Conservation (phyloP, 2,329 filamentous ascomycete genomes). For the Fusarium nodosum region DNA sequence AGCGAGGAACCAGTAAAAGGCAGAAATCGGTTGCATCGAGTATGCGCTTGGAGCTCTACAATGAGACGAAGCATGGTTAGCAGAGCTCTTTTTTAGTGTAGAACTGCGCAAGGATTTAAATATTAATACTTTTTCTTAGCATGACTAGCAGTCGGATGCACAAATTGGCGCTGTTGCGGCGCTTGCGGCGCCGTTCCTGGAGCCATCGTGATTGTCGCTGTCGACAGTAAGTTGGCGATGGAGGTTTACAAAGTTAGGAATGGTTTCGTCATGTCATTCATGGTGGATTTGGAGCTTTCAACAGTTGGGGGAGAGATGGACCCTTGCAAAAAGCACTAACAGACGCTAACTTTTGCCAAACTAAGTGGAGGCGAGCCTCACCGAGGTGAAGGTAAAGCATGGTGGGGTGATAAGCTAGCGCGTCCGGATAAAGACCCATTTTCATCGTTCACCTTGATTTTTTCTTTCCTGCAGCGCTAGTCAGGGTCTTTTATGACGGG, state of each 20-base stretch:
- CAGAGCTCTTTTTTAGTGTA: conserved; percentile 10
- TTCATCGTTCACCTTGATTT: conserved; percentile 53
- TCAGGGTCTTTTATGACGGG: conserved; percentile 31
- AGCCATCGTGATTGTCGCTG: conserved; percentile 56
- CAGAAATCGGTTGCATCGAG: conserved; percentile 77
- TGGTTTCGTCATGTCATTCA: conserved; percentile 48
- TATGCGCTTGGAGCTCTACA: conserved; percentile 65
- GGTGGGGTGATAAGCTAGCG: conserved; percentile 40
- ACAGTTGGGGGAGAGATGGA: conserved; percentile 45
- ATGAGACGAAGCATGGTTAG: conserved; percentile 24
- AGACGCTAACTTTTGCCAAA: conserved; percentile 20
- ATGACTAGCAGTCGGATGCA: conserved; percentile 64
- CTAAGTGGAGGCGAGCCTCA: conserved; percentile 32
- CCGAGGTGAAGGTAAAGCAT: conserved; percentile 36
- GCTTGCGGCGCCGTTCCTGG: conserved; percentile 52
- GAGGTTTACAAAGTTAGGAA: conserved; percentile 42
- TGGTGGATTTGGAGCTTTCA: conserved; percentile 48
- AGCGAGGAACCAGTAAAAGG: conserved; percentile 83
- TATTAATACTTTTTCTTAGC: conserved; percentile 64
- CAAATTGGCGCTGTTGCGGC: conserved; percentile 55
- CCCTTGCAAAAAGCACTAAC: conserved; percentile 16
- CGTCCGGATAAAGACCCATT: conserved; percentile 32
- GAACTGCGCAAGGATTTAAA: background rate
- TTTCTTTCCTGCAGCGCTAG: conserved; percentile 44
- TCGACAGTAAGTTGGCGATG: conserved; percentile 32